Conservation (phyloP, 2,329 filamentous ascomycete species). For the Trichoderma hamatum region DNA sequence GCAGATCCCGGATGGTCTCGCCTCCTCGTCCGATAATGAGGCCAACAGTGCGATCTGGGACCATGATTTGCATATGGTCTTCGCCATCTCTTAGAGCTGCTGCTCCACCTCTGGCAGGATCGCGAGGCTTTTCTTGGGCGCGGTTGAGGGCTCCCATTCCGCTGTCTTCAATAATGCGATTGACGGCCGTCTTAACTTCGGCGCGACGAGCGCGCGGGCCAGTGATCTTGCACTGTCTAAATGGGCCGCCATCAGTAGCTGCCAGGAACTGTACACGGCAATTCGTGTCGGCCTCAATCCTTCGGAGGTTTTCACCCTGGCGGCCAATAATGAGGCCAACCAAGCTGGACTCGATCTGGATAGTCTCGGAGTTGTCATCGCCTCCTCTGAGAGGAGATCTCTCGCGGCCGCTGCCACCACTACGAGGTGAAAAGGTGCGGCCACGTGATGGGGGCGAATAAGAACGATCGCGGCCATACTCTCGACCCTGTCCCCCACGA, state of each 20-base stretch:
- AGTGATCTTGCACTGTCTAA: constrained; percentile 83
- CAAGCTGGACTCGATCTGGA: constrained; percentile 82
- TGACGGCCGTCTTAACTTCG: constrained; percentile 80
- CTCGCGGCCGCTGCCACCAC: constrained; percentile 57
- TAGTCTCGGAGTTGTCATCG: constrained; percentile 77
- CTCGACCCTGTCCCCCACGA: constrained; percentile 57
- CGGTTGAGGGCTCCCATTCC: constrained; percentile 54
- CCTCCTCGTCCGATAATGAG: constrained; percentile 92
- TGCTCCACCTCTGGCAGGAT: constrained; percentile 44
- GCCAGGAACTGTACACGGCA: constrained; percentile 89
- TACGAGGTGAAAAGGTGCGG: constrained; percentile 61
- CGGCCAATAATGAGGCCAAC: constrained; percentile 90
- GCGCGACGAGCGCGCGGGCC: constrained; percentile 72
- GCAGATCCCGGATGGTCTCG: constrained; percentile 89
- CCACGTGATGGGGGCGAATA: constrained; percentile 67
- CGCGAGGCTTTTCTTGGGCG: constrained; percentile 46
- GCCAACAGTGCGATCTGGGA: constrained; percentile 88
- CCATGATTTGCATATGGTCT: constrained; percentile 90
- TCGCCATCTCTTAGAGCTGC: constrained; percentile 72
- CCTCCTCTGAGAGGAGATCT: constrained; percentile 59
- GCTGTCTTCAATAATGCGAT: constrained; percentile 83
- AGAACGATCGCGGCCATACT: constrained; percentile 68
- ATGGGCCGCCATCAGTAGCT: constrained; percentile 70
- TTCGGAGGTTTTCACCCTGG: constrained; percentile 83
- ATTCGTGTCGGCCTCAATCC: constrained; percentile 79